These are phyloP conservation scores for Leptographium radiaticola DNA, from an alignment of 2,329 filamentous ascomycete species.

Conservation along the genomic window DNA sequence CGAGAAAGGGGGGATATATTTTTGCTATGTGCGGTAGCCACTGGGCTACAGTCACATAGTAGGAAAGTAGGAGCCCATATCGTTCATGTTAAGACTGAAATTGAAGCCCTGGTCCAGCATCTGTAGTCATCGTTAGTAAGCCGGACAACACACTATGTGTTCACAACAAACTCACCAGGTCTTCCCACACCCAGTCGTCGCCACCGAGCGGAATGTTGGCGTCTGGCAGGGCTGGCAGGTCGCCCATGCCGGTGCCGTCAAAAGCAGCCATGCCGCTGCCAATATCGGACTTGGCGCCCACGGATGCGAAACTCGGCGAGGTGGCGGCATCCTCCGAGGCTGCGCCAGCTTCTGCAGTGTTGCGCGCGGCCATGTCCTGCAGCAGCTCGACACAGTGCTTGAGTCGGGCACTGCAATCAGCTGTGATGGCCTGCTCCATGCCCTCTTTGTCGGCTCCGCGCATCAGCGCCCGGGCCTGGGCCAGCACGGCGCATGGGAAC, in stretches of 20 bases:
- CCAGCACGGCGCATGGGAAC: conserved; percentile 23
- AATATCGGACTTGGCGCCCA: neutral
- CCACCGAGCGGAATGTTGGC: neutral
- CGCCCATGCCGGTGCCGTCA: neutral
- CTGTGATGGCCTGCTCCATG: conserved; percentile 20
- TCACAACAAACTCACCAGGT: conserved; percentile 8
- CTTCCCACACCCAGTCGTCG: conserved; percentile 13
- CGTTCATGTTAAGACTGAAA: conserved; percentile 12
- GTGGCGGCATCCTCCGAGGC: neutral
- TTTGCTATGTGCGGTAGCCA: no score
- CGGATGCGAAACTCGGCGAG: neutral
- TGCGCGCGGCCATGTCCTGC: conserved; percentile 15
- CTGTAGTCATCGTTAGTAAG: conserved; percentile 1
- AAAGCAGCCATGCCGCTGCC: neutral
- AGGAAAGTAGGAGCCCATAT: conserved; percentile 5
- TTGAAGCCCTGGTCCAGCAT: conserved; percentile 12
- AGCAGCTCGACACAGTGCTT: conserved; percentile 21
- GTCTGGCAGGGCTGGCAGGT: neutral
- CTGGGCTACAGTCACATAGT: conserved; percentile 2
- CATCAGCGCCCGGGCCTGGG: conserved; percentile 29
- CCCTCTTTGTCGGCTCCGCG: conserved; percentile 22
- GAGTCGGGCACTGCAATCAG: conserved; percentile 23
- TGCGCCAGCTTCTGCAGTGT: neutral
- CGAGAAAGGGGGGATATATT: no score
- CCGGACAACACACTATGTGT: neutral